Evolutionary conservation across 2,329 filamentous ascomycete species (phyloP).

Genomic region (Penicillium hordei): DNA sequence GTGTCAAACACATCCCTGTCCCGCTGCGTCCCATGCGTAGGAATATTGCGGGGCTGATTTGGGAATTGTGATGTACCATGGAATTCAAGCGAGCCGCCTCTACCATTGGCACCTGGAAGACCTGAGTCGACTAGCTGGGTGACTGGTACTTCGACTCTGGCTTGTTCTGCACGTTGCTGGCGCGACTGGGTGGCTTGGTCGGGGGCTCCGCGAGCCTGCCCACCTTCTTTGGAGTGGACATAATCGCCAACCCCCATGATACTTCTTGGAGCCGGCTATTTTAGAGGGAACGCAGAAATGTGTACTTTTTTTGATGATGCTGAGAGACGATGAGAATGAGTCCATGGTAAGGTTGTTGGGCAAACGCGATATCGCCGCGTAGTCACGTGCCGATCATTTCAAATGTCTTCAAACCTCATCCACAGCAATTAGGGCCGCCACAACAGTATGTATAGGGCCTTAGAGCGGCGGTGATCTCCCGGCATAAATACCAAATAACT

Average conservation of each 20-base stretch:
- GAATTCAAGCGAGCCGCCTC: conserved; percentile 13
- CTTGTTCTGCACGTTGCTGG: conserved; percentile 37
- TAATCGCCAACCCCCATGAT: conserved; percentile 46
- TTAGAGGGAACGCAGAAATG: not conserved
- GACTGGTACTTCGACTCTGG: conserved; percentile 36
- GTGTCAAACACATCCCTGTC: conserved; percentile 46
- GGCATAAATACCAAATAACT: no score
- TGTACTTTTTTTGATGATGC: not conserved
- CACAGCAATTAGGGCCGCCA: not conserved
- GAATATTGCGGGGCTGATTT: conserved; percentile 13
- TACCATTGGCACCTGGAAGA: conserved; percentile 18
- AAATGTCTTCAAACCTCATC: not conserved
- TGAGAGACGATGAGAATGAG: not conserved
- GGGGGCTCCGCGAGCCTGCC: conserved; percentile 28
- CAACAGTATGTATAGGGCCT: not conserved
- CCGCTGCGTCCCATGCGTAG: conserved; percentile 11
- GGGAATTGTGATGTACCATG: conserved; percentile 20
- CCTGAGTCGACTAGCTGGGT: conserved; percentile 26
- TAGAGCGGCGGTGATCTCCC: not conserved
- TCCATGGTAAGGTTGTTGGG: conserved; percentile 4
- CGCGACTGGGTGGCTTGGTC: conserved; percentile 30
- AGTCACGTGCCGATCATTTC: conserved; percentile 29
- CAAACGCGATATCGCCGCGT: conserved; percentile 31
- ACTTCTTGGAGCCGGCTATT: conserved; percentile 2
- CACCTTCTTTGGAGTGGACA: conserved; percentile 41